Percentiles rank a stretch among this genome's conserved stretches.
Conservation (phyloP, 768 basidiomycete species). For the Tephrocybe sp. region DNA sequence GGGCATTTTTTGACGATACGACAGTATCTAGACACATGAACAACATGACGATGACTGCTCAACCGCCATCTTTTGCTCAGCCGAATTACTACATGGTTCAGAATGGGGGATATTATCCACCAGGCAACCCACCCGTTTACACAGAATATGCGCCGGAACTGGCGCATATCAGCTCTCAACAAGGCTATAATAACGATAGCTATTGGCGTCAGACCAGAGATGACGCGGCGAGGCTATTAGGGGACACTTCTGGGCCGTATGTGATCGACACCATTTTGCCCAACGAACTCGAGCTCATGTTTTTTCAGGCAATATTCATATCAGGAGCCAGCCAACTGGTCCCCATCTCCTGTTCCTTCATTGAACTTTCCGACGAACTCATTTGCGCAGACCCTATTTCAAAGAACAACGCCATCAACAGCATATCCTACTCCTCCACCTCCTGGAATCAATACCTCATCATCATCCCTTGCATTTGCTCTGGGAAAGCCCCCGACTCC, state of each 20-base stretch:
- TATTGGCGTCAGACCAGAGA: slow-evolving; percentile 67
- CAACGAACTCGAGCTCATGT: slow-evolving; percentile 15
- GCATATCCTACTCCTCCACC: slow-evolving; percentile 75
- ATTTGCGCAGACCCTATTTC: slow-evolving; percentile 65
- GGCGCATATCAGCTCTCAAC: slow-evolving; percentile 50
- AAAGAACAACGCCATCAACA: slow-evolving; percentile 54
- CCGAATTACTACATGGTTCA: slow-evolving; percentile 46
- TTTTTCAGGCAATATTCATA: slow-evolving; percentile 38
- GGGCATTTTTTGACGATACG: slow-evolving; percentile 6
- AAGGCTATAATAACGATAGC: slow-evolving; percentile 41
- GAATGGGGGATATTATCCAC: slow-evolving; percentile 27
- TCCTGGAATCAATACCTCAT: slow-evolving; percentile 58
- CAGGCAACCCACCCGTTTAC: slow-evolving; percentile 52
- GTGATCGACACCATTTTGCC: slow-evolving; percentile 27
- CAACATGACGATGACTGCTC: slow-evolving; percentile 54
- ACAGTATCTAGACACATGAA: slow-evolving; percentile 67
- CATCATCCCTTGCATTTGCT: slow-evolving; percentile 75
- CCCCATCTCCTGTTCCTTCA: slow-evolving; percentile 35
- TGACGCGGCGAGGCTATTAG: slow-evolving; percentile 59
- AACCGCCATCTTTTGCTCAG: slow-evolving; percentile 63
- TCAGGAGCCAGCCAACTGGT: slow-evolving; percentile 41
- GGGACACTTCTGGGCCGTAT: slow-evolving; percentile 50
- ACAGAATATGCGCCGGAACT: slow-evolving; percentile 67
- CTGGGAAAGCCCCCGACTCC: slow-evolving; percentile 43
- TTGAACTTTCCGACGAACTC: slow-evolving; percentile 53